Base-by-base conservation (phyloP, 1,284 basidiomycete species). In the Gyrodon tennesseensis region DNA sequence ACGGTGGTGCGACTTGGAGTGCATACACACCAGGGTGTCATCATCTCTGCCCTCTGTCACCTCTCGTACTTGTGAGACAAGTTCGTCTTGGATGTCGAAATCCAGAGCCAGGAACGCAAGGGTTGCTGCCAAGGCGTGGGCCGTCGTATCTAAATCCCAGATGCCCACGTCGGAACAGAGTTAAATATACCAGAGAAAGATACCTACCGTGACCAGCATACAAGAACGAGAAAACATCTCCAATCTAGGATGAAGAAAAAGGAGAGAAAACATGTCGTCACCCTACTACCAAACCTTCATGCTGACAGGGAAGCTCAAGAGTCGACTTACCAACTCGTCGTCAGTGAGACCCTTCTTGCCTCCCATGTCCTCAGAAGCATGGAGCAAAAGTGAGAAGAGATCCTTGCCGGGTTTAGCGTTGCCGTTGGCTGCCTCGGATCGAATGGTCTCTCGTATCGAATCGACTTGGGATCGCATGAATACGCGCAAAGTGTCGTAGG, bases 141-240 rank as follows among this genome's bases (percentile, higher is more conserved):
- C 81, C 4, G 82, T 83, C 0, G 83, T 84, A 73, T 85, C 84
- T 84, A 65, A 4, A 57, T 39, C 31, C 34, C 27, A 37, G 21
- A 21, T 37, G n/a, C 15, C 2, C 40, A 6, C 8, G 16, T 63
- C 48, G 7, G 46, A 40, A 25, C 13, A 19, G 37, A 43, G 31
- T 58, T 13, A 51, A 43, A 34, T 29, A 21, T 6, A 29, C n/a
- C 3, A 27, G 25, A 39, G 41, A 2, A 37, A 27, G 37, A 31
- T 18, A 62, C 75, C 34, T 67, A 84, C 84, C 84, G 67, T 86
- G 84, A 21, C 85, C 85, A 44, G 84, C 84, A 65, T 84, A 82
- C 56, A 86, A 72, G 70, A 86, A 76, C 12, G 80, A 69, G 68
- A 81, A 86, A 5, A 84, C 75, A 62, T 86, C 83, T 15, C 83